A percentile compares a stretch with the other conserved stretches of the same genome.
Evolutionary conservation across 164 flowering plant genomes (phyloP).

Genomic region (Houttuynia cordata): DNA sequence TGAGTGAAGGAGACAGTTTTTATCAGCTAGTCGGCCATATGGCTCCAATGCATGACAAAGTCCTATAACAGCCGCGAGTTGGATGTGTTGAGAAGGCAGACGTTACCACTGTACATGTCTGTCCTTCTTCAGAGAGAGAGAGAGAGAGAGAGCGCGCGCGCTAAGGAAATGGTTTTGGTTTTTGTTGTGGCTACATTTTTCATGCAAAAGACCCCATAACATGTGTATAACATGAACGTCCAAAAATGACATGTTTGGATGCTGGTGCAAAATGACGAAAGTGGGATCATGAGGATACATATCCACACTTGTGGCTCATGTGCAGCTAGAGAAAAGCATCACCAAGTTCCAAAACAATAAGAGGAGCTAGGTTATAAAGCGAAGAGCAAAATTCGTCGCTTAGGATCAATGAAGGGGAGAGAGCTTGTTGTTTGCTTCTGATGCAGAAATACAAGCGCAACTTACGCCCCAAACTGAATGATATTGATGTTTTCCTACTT

Average conservation of each 20-base stretch:
- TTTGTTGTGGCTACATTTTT: not conserved
- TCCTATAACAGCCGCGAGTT: not conserved
- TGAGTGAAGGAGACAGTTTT: not conserved
- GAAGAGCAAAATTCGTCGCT: not conserved
- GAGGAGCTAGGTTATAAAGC: not conserved
- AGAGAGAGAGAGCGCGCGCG: too few relatives aligned
- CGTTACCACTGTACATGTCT: not conserved
- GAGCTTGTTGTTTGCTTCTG: not conserved
- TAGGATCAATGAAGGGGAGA: not conserved
- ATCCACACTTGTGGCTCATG: not conserved
- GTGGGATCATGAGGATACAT: not conserved
- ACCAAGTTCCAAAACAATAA: not conserved
- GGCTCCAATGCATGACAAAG: too few relatives aligned
- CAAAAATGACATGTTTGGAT: not conserved
- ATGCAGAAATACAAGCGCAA: conserved; percentile 1
- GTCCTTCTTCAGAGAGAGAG: not conserved
- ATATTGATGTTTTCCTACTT: conserved; percentile 43
- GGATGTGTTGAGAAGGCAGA: not conserved
- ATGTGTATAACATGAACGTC: not conserved
- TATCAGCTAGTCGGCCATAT: too few relatives aligned
- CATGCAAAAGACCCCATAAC: not conserved
- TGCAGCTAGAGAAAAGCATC: not conserved
- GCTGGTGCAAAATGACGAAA: not conserved
- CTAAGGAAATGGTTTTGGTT: not conserved
- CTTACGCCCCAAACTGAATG: conserved; percentile 10